These are phyloP conservation scores for Thermothielavioides terrestris DNA, from an alignment of 495 filamentous ascomycete genomes.

Conservation along the genomic window DNA sequence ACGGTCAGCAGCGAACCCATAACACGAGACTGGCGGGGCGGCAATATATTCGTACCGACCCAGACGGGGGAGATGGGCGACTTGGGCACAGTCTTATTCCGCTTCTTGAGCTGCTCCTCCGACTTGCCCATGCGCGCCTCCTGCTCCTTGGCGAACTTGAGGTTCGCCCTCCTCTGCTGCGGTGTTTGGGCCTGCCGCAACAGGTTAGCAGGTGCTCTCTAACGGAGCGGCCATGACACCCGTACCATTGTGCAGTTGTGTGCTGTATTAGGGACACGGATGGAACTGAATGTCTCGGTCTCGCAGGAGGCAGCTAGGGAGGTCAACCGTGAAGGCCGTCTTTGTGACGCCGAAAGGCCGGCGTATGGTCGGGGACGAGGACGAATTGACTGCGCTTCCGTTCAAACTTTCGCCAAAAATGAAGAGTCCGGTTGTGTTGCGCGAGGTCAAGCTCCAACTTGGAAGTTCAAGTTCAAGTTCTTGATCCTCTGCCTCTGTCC, in stretches of 20 bases:
- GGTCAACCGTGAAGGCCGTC: too few relatives aligned
- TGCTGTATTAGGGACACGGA: background rate
- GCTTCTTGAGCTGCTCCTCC: slow-evolving; percentile 57
- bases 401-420: too few relatives aligned
- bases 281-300: background rate
- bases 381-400: background rate
- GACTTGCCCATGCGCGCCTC: slow-evolving; percentile 77
- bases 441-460: too few relatives aligned
- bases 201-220: background rate
- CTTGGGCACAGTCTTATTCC: slow-evolving; percentile 53
- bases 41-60: slow-evolving; percentile 57
- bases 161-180: slow-evolving; percentile 82
- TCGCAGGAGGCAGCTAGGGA: background rate
- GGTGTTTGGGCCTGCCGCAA: slow-evolving; percentile 76
- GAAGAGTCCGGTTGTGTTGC: too few relatives aligned
- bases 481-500: too few relatives aligned
- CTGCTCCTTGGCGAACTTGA: slow-evolving; percentile 71
- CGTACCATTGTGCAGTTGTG: slow-evolving; percentile 22
- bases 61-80: slow-evolving; percentile 70
- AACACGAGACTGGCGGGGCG: background rate
- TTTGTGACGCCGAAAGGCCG: background rate
- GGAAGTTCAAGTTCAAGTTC: too few relatives aligned
- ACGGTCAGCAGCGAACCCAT: slow-evolving; percentile 14
- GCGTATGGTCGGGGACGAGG: background rate
- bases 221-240: background rate